Percentiles rank a stretch among this genome's conserved stretches.
Conservation (phyloP, 2,329 filamentous ascomycete genomes). For the Penicillium oxalicum region DNA sequence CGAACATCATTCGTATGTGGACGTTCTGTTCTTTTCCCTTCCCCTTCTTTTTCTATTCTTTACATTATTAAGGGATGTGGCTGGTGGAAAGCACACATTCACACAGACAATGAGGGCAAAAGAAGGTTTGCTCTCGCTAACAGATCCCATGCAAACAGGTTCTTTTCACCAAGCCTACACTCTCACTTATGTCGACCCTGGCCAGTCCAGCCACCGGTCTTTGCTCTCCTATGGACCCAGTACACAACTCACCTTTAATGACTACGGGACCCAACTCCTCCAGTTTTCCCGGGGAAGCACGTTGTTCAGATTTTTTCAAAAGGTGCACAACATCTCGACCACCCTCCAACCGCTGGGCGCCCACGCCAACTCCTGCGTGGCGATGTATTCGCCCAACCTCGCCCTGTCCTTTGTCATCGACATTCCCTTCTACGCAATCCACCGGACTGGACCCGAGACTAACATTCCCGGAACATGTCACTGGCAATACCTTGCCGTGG, state of each 20-base stretch:
- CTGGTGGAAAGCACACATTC: too few relatives aligned
- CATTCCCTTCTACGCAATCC: constrained; percentile 37
- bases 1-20: constrained; percentile 16
- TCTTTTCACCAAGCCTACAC: constrained; percentile 15
- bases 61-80: too few relatives aligned
- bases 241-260: constrained; percentile 32
- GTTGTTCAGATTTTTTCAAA: constrained; percentile 34
- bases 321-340: constrained; percentile 10
- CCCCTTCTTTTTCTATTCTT: too few relatives aligned
- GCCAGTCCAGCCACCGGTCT: not conserved
- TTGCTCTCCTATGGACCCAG: constrained; percentile 20
- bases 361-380: constrained; percentile 20
- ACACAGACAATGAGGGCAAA: too few relatives aligned
- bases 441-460: constrained; percentile 17
- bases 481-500: constrained; percentile 39
- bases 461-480: constrained; percentile 23
- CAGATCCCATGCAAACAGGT: constrained; percentile 8
- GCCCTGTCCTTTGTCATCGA: constrained; percentile 32
- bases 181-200: constrained; percentile 13
- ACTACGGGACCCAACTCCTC: constrained; percentile 31
- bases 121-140: too few relatives aligned
- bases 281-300: constrained; percentile 29
- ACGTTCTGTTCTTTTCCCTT: not conserved
- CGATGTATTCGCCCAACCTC: constrained; percentile 21
- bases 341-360: constrained; percentile 6